Evolutionary conservation across 495 filamentous ascomycete species (phyloP).

Genomic region (Penicillium antarcticum): DNA sequence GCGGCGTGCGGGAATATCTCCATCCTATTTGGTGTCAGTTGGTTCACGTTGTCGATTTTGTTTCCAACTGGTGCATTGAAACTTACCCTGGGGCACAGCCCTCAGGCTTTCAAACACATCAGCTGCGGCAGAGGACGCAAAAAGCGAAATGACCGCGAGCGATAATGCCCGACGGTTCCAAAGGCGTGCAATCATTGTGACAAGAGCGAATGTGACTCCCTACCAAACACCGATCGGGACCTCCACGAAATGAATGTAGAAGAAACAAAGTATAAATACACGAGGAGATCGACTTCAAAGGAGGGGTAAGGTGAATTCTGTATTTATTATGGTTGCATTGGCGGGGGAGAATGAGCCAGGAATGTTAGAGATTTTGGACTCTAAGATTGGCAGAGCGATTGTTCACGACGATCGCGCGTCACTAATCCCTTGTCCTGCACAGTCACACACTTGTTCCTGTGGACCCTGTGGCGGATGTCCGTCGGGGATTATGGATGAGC

Average conservation of each 20-base stretch:
- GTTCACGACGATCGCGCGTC: too few relatives aligned
- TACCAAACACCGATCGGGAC: neutral
- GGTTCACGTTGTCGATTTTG: neutral
- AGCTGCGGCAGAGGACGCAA: slow-evolving; percentile 31
- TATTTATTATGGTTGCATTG: slow-evolving; percentile 29
- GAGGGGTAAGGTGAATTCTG: slow-evolving; percentile 9
- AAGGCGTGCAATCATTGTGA: slow-evolving; percentile 27
- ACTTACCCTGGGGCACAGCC: slow-evolving; percentile 34
- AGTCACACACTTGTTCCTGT: neutral
- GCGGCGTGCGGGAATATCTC: slow-evolving; percentile 30
- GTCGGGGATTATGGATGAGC: slow-evolving; percentile 4
- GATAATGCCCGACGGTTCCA: slow-evolving; percentile 33
- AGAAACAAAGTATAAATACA: slow-evolving; percentile 13
- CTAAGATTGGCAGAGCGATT: neutral
- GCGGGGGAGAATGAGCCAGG: slow-evolving; percentile 16
- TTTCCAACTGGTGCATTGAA: slow-evolving; percentile 9
- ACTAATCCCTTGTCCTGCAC: too few relatives aligned
- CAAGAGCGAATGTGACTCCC: slow-evolving; percentile 4
- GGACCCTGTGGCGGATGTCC: slow-evolving; percentile 13
- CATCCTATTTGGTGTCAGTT: slow-evolving; percentile 27
- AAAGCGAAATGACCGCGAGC: slow-evolving; percentile 38
- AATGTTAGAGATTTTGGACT: slow-evolving; percentile 2
- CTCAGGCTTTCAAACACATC: slow-evolving; percentile 38
- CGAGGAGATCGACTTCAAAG: neutral
- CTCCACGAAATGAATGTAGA: neutral